phyloP scores from a whole-genome alignment of 805 yeast genomes.

The Metschnikowia arizonensis region DNA sequence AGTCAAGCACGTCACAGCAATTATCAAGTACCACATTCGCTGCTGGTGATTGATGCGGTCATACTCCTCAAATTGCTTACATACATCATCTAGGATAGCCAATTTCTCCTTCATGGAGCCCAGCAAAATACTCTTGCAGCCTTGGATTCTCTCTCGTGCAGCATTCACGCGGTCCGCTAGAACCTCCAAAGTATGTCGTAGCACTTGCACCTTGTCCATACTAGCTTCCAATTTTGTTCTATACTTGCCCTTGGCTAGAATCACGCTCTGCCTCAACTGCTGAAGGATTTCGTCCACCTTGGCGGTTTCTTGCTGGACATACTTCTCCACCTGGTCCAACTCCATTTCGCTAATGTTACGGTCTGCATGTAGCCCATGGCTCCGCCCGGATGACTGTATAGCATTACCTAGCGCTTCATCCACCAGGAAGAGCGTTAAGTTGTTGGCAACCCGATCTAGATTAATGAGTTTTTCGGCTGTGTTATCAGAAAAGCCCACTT shows the following conservation, averaged over 20 bases:
- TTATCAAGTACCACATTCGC: slow-evolving; percentile 28
- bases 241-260: slow-evolving; percentile 19
- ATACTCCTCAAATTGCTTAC: slow-evolving; percentile 26
- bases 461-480: slow-evolving; percentile 4
- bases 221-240: slow-evolving; percentile 26
- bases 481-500: not conserved
- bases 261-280: slow-evolving; percentile 19
- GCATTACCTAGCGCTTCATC: slow-evolving; percentile 4
- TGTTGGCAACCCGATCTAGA: slow-evolving; percentile 1
- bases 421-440: slow-evolving; percentile 7
- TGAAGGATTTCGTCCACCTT: slow-evolving; percentile 19
- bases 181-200: slow-evolving; percentile 23
- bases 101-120: slow-evolving; percentile 27
- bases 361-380: not conserved
- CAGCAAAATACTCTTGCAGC: slow-evolving; percentile 25
- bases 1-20: slow-evolving; percentile 18
- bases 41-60: slow-evolving; percentile 23
- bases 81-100: slow-evolving; percentile 30
- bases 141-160: slow-evolving; percentile 23
- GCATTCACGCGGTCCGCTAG: slow-evolving; percentile 26
- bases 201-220: slow-evolving; percentile 25
- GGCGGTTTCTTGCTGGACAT: slow-evolving; percentile 18
- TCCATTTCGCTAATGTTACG: slow-evolving; percentile 10
- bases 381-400: slow-evolving; percentile 1
- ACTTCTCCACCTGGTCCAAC: slow-evolving; percentile 17